Conservation (phyloP, 1,284 basidiomycete genomes). For the Tylopilus orsonianus region DNA sequence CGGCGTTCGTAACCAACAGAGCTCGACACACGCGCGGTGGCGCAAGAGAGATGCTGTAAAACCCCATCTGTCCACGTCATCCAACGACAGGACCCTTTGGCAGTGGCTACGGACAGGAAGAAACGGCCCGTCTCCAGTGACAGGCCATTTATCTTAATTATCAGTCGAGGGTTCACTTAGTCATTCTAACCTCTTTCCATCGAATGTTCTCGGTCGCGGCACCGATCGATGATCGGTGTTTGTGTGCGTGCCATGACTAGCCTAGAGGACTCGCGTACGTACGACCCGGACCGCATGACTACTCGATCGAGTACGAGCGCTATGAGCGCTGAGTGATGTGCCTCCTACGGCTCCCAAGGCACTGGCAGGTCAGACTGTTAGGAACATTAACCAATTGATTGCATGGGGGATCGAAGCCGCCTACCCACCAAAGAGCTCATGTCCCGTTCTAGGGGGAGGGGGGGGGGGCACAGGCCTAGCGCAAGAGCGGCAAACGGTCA, state of each 20-base stretch:
- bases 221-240: slow-evolving; percentile 17
- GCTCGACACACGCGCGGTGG: not conserved
- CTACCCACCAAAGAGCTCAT: too few relatives aligned
- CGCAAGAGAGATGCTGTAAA: slow-evolving; percentile 2
- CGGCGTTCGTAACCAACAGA: not conserved
- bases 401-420: too few relatives aligned
- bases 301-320: not conserved
- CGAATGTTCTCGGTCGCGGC: slow-evolving; percentile 1
- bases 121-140: not conserved
- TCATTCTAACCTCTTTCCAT: not conserved
- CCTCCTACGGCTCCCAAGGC: slow-evolving; percentile 4
- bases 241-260: not conserved
- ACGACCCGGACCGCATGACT: slow-evolving; percentile 1
- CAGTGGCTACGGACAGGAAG: slow-evolving; percentile 6
- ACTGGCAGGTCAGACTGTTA: not conserved
- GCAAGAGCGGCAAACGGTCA: not conserved
- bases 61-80: slow-evolving; percentile 4
- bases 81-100: slow-evolving; percentile 12
- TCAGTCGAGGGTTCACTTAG: too few relatives aligned
- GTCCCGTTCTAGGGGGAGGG: too few relatives aligned
- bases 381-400: slow-evolving; percentile 7
- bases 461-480: too few relatives aligned
- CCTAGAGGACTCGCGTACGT: not conserved
- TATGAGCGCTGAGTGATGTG: not conserved
- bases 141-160: not conserved